phyloP scores from a whole-genome alignment of 345 rosid species.

The Psidium friedrichsthalianum region DNA sequence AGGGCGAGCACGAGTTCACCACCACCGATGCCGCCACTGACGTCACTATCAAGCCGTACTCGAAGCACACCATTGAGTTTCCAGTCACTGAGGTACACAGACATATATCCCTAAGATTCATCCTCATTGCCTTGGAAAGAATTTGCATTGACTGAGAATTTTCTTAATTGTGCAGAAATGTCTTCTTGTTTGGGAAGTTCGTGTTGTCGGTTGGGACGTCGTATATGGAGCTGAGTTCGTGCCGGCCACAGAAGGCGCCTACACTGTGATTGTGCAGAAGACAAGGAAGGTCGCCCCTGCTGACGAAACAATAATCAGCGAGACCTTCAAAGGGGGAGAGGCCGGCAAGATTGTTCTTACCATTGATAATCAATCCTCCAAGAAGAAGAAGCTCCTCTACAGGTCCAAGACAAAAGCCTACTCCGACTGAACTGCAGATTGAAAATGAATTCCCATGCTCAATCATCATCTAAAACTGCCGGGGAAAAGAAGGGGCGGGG shows the following conservation, averaged over 20 bases:
- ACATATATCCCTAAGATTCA: neutral
- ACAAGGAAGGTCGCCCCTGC: slow-evolving; percentile 16
- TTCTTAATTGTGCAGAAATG: slow-evolving; percentile 5
- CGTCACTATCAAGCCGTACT: slow-evolving; percentile 17
- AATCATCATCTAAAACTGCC: neutral
- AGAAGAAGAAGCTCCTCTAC: slow-evolving; percentile 44
- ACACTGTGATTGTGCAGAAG: slow-evolving; percentile 35
- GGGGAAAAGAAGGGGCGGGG: neutral
- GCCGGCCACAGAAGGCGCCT: slow-evolving; percentile 21
- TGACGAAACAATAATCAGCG: slow-evolving; percentile 18
- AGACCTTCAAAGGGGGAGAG: slow-evolving; percentile 26
- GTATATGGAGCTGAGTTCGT: slow-evolving; percentile 37
- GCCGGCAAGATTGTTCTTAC: slow-evolving; percentile 33
- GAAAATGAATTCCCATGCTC: neutral
- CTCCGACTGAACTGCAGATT: slow-evolving; percentile 6
- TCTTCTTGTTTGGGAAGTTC: slow-evolving; percentile 30
- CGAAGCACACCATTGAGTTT: slow-evolving; percentile 28
- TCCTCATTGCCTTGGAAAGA: neutral
- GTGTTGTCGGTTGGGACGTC: slow-evolving; percentile 45
- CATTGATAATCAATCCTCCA: slow-evolving; percentile 27
- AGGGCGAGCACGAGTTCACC: slow-evolving; percentile 30
- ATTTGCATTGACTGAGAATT: neutral
- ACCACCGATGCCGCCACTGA: slow-evolving; percentile 20
- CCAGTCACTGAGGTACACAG: slow-evolving; percentile 23
- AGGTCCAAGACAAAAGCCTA: slow-evolving; percentile 28